Conservation (phyloP, 768 basidiomycete species). For the Leccinum aurantiacum region DNA sequence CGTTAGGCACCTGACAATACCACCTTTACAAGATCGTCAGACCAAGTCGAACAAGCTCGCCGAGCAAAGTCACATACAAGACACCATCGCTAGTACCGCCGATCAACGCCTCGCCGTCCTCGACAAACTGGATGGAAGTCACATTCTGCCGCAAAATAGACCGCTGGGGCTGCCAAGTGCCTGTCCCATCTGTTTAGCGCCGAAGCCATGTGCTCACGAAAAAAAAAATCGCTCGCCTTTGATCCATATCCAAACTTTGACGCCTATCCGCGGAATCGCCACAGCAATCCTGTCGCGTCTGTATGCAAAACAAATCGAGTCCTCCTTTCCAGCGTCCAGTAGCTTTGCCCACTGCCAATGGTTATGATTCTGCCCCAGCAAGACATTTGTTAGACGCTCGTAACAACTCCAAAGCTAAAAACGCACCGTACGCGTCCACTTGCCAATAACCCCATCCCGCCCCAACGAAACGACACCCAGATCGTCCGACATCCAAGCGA, state of each 20-base stretch:
- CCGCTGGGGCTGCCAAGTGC: constrained; percentile 63
- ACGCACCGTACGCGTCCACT: constrained; percentile 59
- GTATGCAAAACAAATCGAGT: constrained; percentile 54
- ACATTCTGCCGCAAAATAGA: constrained; percentile 65
- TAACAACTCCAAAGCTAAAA: neutral
- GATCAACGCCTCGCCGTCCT: constrained; percentile 60
- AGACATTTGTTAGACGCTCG: neutral
- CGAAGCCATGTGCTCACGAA: neutral
- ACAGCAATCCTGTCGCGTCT: constrained; percentile 59
- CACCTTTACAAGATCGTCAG: constrained; percentile 43
- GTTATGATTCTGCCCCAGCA: constrained; percentile 39
- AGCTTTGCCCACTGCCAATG: constrained; percentile 58
- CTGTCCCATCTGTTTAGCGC: constrained; percentile 32
- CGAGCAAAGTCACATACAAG: constrained; percentile 42
- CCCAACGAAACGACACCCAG: constrained; percentile 56
- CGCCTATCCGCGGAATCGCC: constrained; percentile 55
- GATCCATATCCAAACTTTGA: constrained; percentile 63
- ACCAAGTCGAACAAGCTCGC: neutral
- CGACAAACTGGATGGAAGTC: constrained; percentile 60
- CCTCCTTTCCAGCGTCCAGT: constrained; percentile 49
- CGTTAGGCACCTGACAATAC: constrained; percentile 68
- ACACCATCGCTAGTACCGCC: constrained; percentile 73
- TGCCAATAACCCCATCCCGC: constrained; percentile 55
- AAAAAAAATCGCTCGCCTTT: constrained; percentile 41
- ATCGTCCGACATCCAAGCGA: constrained; percentile 62